A percentile compares a stretch with the other conserved stretches of the same genome.
Evolutionary conservation across 108 stramenopile species (phyloP).

Genomic region (Ochromonas danica): DNA sequence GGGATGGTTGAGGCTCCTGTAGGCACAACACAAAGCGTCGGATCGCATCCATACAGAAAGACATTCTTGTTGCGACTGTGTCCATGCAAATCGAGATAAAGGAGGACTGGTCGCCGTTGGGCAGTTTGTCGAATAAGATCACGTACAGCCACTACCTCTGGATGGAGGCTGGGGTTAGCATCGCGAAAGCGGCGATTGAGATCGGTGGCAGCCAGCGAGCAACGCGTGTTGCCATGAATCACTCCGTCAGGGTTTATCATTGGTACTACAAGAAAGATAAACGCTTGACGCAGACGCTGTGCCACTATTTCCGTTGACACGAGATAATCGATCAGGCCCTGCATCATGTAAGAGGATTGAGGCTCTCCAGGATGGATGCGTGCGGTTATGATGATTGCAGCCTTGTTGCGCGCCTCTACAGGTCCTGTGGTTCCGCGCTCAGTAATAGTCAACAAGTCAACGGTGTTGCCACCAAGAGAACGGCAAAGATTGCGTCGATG

Average conservation of each 20-base stretch:
- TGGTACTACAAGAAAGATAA: slow-evolving; percentile 60
- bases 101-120: slow-evolving; percentile 34
- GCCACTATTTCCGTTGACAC: slow-evolving; percentile 46
- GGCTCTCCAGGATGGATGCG: slow-evolving; percentile 63
- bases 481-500: slow-evolving; percentile 38
- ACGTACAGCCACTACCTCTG: slow-evolving; percentile 49
- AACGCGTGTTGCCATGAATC: slow-evolving; percentile 61
- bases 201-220: slow-evolving; percentile 58
- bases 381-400: slow-evolving; percentile 37
- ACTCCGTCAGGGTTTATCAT: slow-evolving; percentile 69
- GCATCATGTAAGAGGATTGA: slow-evolving; percentile 62
- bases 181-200: slow-evolving; percentile 57
- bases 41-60: slow-evolving; percentile 53
- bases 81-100: slow-evolving; percentile 63
- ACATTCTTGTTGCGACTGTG: slow-evolving; percentile 57
- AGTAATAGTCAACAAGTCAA: slow-evolving; percentile 44
- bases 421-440: not conserved
- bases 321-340: slow-evolving; percentile 59
- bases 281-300: slow-evolving; percentile 41
- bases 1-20: too few species aligned
- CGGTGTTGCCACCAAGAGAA: slow-evolving; percentile 46
- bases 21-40: too few species aligned
- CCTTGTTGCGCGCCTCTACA: not conserved
- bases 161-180: slow-evolving; percentile 42
- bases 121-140: slow-evolving; percentile 37